Base-by-base conservation (phyloP, 2,329 filamentous ascomycete species). In the Venturia oleaginea region DNA sequence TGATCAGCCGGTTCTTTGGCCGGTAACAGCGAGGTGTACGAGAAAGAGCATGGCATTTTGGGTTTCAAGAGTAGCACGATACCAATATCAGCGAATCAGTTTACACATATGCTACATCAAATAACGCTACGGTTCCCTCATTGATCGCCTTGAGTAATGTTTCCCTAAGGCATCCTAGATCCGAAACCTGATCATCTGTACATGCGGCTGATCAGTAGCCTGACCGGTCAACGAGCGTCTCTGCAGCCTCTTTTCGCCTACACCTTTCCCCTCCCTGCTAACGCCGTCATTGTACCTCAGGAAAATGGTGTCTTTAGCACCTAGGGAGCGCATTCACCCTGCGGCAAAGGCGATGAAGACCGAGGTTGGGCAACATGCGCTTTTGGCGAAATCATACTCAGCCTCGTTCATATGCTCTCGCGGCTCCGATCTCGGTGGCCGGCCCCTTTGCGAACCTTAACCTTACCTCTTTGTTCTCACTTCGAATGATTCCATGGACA, bases 1-100 rank as follows among this genome's bases (percentile, higher is more conserved):
- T 85, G 76, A 74, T 84, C 67, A 81, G 81, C 69, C 79, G 80
- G 68, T 72, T 83, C 51, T 63, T 63, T 38, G 42, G 38, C 51
- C 46, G 62, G 30, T 63, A 37, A 37, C 59, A 27, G 27, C 51
- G 19, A 57, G 5, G 19, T 57, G 51, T 57, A 57, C 24, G 30
- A 34, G n/a, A 8, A 57, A n/a, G 51, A 57, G 51, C 30, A 57
- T 57, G 51, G 51, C 30, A 4, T 57, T 27, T 57, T 34, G 17
- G 51, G 8, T 34, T 57, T 57, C 4, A 4, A 32, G 51, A 22
- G 5, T 34, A 57, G 51, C 51, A 57, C 51, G 34, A 34, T 57
- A 57, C 30, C 51, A 57, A 19, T 34, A 54, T 57, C 30, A 57
- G 27, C 27, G 15, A 57, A 57, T 57, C 51, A 11, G 5, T 57